phyloP scores from a whole-genome alignment of 75 land plant species.

The Adiantum capillusveneris region DNA sequence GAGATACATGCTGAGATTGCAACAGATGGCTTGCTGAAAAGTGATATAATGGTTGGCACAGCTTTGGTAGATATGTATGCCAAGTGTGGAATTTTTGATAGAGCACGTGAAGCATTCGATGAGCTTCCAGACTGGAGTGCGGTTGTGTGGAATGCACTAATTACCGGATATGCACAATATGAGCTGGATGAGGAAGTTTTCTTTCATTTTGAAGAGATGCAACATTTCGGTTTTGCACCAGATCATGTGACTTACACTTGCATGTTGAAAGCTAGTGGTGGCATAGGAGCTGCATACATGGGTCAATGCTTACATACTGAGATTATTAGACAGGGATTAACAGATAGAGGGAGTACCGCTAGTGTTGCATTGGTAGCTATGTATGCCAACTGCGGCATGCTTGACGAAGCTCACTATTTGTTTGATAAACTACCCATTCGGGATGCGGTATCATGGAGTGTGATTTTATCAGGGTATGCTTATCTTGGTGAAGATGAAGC shows the following conservation, averaged over 20 bases:
- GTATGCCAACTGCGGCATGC: slow-evolving; percentile 3
- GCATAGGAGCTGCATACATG: not conserved
- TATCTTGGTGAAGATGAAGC: not conserved
- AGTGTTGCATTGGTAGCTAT: not conserved
- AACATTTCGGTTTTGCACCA: slow-evolving; percentile 10
- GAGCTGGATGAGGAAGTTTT: slow-evolving; percentile 8
- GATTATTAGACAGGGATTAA: not conserved
- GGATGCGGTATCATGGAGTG: slow-evolving; percentile 2
- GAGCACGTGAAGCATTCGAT: slow-evolving; percentile 12
- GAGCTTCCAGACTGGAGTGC: slow-evolving; percentile 6
- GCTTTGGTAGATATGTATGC: slow-evolving; percentile 25
- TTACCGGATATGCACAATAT: slow-evolving; percentile 14
- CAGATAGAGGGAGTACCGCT: not conserved
- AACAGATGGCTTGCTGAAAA: not conserved
- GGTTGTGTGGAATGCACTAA: slow-evolving; percentile 27
- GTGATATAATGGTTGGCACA: slow-evolving; percentile 9
- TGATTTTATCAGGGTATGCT: not conserved
- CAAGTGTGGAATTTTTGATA: slow-evolving; percentile 7
- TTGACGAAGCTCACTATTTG: not conserved
- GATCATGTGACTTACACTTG: slow-evolving; percentile 15
- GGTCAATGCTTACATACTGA: not conserved
- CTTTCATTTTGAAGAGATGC: slow-evolving; percentile 9
- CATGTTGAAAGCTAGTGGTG: slow-evolving; percentile 13
- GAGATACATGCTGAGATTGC: slow-evolving; percentile 20
- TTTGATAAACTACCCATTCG: slow-evolving; percentile 1